These are phyloP conservation scores for Verruconis gallopava DNA, from an alignment of 2,329 filamentous ascomycete species.

Conservation along the genomic window DNA sequence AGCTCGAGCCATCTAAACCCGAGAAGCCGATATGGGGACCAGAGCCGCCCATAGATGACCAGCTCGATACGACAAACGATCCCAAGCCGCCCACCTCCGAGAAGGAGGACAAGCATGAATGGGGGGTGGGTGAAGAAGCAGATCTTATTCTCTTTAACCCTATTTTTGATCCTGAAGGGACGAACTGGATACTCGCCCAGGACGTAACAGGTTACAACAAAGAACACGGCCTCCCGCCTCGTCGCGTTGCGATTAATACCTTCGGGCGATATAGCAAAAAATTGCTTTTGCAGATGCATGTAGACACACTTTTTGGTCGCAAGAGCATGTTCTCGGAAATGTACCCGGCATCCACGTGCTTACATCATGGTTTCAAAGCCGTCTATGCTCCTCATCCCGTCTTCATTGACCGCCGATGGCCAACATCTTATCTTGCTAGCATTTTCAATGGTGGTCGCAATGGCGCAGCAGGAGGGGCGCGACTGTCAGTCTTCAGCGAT, in stretches of 20 bases:
- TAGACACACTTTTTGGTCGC: slow-evolving; percentile 54
- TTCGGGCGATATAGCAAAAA: slow-evolving; percentile 54
- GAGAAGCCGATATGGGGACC: slow-evolving; percentile 39
- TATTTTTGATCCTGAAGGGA: slow-evolving; percentile 57
- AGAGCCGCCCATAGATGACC: slow-evolving; percentile 27
- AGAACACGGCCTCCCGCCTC: slow-evolving; percentile 43
- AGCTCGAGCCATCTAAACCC: slow-evolving; percentile 16
- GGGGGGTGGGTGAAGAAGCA: slow-evolving; percentile 58
- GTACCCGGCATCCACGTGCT: slow-evolving; percentile 57
- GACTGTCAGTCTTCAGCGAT: slow-evolving; percentile 36
- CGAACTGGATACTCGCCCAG: slow-evolving; percentile 59
- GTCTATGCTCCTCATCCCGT: slow-evolving; percentile 51
- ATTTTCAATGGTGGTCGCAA: slow-evolving; percentile 44
- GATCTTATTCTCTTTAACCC: slow-evolving; percentile 70
- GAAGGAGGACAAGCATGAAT: slow-evolving; percentile 41
- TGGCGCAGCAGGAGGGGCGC: slow-evolving; percentile 35
- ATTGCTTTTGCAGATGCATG: slow-evolving; percentile 59
- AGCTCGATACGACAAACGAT: slow-evolving; percentile 39
- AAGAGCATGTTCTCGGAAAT: slow-evolving; percentile 70
- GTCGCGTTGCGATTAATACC: slow-evolving; percentile 59
- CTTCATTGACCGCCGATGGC: slow-evolving; percentile 44
- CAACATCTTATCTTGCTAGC: slow-evolving; percentile 38
- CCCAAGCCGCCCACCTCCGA: slow-evolving; percentile 44
- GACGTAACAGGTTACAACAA: slow-evolving; percentile 58
- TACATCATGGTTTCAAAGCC: slow-evolving; percentile 68